phyloP scores from a whole-genome alignment of 2,329 filamentous ascomycete genomes.

The Aspergillus novofumigatus region DNA sequence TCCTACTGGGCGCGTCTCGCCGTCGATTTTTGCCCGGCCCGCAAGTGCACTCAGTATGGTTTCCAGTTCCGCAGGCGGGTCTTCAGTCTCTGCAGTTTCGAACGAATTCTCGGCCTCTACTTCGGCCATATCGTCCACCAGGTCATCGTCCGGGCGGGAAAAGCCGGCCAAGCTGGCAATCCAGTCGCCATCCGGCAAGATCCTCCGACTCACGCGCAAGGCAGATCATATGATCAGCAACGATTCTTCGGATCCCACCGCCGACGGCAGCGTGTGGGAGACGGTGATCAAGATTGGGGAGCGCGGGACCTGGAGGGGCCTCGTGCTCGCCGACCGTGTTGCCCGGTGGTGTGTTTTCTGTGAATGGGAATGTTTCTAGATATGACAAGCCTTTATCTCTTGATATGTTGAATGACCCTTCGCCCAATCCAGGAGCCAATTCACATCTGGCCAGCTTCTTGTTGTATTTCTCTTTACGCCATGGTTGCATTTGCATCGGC shows the following conservation, averaged over 20 bases:
- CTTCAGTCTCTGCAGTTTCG: conserved; percentile 45
- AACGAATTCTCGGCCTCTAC: conserved; percentile 41
- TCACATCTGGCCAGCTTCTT: neutral
- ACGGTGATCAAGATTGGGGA: conserved; percentile 65
- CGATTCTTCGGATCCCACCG: conserved; percentile 35
- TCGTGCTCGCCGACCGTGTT: conserved; percentile 62
- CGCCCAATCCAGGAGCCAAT: neutral
- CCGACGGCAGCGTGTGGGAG: conserved; percentile 59
- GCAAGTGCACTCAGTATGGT: conserved; percentile 59
- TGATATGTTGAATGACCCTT: neutral
- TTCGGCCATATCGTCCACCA: conserved; percentile 53
- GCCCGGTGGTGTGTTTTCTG: conserved; percentile 67
- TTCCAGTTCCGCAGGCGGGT: conserved; percentile 50
- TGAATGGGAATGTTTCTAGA: conserved; percentile 58
- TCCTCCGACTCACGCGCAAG: conserved; percentile 61
- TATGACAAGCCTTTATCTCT: neutral
- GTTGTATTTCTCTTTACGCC: conserved; percentile 7
- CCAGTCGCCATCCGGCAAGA: conserved; percentile 90
- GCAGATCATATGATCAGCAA: conserved; percentile 42
- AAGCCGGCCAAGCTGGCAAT: conserved; percentile 96
- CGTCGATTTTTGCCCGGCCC: conserved; percentile 51
- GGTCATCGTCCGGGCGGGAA: conserved; percentile 36
- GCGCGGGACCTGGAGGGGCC: conserved; percentile 57
- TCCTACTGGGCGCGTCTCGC: conserved; percentile 45
- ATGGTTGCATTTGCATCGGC: conserved; percentile 11